These are phyloP conservation scores for Penicillium egyptiacum DNA, from an alignment of 495 filamentous ascomycete species.

Conservation along the genomic window DNA sequence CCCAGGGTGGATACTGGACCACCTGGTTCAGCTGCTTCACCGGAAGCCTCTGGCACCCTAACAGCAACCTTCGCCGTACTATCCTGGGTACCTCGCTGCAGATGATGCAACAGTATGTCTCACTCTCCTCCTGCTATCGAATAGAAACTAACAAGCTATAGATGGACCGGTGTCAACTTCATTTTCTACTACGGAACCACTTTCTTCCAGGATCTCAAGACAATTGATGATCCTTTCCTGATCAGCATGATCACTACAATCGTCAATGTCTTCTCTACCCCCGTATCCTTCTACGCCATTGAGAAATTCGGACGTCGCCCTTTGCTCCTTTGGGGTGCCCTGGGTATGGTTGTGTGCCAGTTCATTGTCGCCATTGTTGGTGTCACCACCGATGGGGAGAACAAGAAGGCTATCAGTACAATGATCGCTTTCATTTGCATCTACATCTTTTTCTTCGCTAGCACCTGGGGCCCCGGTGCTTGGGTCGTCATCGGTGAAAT, in stretches of 20 bases:
- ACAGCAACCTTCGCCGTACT: constrained; percentile 69
- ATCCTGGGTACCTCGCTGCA: constrained; percentile 73
- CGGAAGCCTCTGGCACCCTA: constrained; percentile 58
- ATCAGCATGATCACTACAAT: constrained; percentile 79
- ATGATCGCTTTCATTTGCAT: constrained; percentile 76
- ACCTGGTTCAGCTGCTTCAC: constrained; percentile 69
- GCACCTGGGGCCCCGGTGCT: constrained; percentile 69
- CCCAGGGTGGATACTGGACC: constrained; percentile 56
- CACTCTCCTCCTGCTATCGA: neutral
- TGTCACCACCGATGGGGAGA: constrained; percentile 55
- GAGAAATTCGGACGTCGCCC: constrained; percentile 79
- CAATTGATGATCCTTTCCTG: constrained; percentile 73
- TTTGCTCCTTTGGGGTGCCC: constrained; percentile 75
- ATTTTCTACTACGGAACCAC: constrained; percentile 88
- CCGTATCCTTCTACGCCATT: constrained; percentile 78
- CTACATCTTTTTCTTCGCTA: constrained; percentile 75
- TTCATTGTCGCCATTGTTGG: constrained; percentile 82
- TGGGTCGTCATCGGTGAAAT: constrained; percentile 89
- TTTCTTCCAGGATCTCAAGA: constrained; percentile 68
- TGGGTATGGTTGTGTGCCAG: constrained; percentile 81
- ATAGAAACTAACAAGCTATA: neutral
- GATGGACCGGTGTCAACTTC: constrained; percentile 83
- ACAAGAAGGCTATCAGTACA: constrained; percentile 57
- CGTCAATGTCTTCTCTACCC: constrained; percentile 82
- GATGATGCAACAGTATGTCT: constrained; percentile 68